phyloP scores from a whole-genome alignment of 2,329 filamentous ascomycete genomes.

The Diaporthe australafricana region DNA sequence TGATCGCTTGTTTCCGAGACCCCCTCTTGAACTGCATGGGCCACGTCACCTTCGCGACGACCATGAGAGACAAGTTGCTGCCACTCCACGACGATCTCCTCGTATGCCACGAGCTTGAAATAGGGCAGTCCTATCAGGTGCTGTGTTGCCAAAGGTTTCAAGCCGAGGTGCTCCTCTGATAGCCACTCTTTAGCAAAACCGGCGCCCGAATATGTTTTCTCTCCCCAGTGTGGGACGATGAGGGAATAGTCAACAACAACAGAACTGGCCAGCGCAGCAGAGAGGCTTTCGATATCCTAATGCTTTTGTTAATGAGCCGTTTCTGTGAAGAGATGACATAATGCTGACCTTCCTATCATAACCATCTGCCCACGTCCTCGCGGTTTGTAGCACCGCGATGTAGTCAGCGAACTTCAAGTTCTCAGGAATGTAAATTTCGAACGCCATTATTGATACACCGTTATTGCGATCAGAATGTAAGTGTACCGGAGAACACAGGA shows the following conservation, averaged over 20 bases:
- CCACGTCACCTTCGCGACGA: background rate
- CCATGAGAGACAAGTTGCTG: slow-evolving; percentile 11
- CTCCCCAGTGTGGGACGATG: slow-evolving; percentile 9
- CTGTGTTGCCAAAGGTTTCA: slow-evolving; percentile 8
- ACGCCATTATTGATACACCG: background rate
- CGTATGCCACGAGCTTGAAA: background rate
- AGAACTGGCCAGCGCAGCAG: background rate
- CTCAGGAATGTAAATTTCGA: slow-evolving; percentile 1
- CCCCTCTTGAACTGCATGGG: background rate
- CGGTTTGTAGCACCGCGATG: background rate
- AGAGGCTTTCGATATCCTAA: background rate
- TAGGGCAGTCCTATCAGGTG: background rate
- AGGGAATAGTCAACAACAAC: background rate
- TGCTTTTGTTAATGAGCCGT: background rate
- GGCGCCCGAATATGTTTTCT: background rate
- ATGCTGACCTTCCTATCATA: background rate
- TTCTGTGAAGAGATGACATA: background rate
- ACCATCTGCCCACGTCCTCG: slow-evolving; percentile 1
- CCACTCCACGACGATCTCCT: slow-evolving; percentile 13
- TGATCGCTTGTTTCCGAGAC: background rate
- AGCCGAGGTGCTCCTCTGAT: background rate
- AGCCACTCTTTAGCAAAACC: slow-evolving; percentile 12
- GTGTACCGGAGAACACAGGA: background rate
- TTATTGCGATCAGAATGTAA: background rate
- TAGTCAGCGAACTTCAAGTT: slow-evolving; percentile 8